Evolutionary conservation across 2,329 filamentous ascomycete genomes (phyloP), one percentile per base, ranked within the genome.

Genomic region (Truncatella angustata): DNA sequence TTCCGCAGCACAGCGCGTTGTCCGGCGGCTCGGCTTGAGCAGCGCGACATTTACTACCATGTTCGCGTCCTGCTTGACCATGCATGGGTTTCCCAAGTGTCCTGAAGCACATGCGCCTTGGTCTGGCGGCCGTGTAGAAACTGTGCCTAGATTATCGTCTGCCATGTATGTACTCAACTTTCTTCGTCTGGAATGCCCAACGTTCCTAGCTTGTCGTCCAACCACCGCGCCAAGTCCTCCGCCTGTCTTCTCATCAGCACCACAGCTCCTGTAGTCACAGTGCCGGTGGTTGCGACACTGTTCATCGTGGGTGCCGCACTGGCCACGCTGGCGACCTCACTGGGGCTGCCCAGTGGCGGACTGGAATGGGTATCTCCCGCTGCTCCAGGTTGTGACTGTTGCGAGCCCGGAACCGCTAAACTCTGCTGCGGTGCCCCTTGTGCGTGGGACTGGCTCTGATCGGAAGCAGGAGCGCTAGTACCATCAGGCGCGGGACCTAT

Each of bases 121-220:
- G 37, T 5, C 5, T 28, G 24, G 24, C 24, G 40, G 11, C 12
- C n/a, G 40, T 24, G 24, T 4, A 10, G 21, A 11, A 20, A 28
- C 4, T 5, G 14, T n/a, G 40, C 5, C 24, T 16, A n/a, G 21
- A 5, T 26, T 9, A n/a, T 9, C 16, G 20, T 16, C 18, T 46
- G 34, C 24, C 43, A 28, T 14, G 20, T 48, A 45, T 66, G 63
- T 20, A 60, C 52, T 28, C 57, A 56, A 2, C 60, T 70, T 4
- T 74, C 75, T 49, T 82, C 79, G 45, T 80, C 76, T 0, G 81
- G 79, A 24, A 84, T 74, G 12, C 69, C 69, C 54, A 85, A 63
- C 12, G 73, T 70, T 5, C 78, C 78, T 5, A 87, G 71, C 68
- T 79, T 79, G n/a, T 79, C 78, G 56, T 87, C 82, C 57, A 87